Evolutionary conservation across 768 basidiomycete species (phyloP).

Genomic region (Pleurotus salmoneostramineus): DNA sequence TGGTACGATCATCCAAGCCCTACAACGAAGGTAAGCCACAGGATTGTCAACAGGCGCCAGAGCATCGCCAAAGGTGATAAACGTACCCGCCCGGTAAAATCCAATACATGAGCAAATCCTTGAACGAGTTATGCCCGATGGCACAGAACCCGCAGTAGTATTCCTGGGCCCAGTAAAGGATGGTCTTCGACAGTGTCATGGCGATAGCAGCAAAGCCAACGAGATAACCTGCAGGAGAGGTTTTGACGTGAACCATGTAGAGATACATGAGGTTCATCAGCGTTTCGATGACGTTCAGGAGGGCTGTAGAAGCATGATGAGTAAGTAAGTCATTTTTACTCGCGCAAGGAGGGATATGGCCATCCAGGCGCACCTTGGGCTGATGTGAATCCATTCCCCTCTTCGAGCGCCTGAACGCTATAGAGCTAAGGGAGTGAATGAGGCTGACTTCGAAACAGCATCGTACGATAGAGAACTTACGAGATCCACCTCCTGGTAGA

Average conservation of each 20-base stretch:
- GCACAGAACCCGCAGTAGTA: constrained; percentile 72
- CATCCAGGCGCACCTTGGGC: constrained; percentile 58
- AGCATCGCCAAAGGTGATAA: neutral
- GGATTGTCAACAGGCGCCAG: constrained; percentile 26
- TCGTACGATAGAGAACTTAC: constrained; percentile 17
- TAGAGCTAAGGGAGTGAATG: constrained; percentile 50
- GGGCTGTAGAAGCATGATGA: constrained; percentile 37
- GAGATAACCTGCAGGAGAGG: constrained; percentile 64
- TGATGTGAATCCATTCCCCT: constrained; percentile 75
- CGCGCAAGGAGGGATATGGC: neutral
- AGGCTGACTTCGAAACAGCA: neutral
- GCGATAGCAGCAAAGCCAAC: constrained; percentile 69
- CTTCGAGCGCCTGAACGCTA: constrained; percentile 59
- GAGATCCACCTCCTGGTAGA: constrained; percentile 61
- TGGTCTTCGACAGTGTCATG: constrained; percentile 84
- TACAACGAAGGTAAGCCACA: too few relatives aligned
- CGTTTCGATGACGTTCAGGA: constrained; percentile 78
- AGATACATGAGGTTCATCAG: constrained; percentile 71
- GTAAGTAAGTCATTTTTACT: neutral
- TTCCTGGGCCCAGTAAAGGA: constrained; percentile 80
- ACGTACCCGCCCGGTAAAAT: constrained; percentile 77
- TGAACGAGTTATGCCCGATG: constrained; percentile 66
- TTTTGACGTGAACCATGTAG: constrained; percentile 62
- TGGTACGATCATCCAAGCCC: constrained; percentile 74
- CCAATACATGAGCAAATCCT: constrained; percentile 56